phyloP scores from a whole-genome alignment of 2,329 filamentous ascomycete genomes.

The Cladosporium halotolerans region DNA sequence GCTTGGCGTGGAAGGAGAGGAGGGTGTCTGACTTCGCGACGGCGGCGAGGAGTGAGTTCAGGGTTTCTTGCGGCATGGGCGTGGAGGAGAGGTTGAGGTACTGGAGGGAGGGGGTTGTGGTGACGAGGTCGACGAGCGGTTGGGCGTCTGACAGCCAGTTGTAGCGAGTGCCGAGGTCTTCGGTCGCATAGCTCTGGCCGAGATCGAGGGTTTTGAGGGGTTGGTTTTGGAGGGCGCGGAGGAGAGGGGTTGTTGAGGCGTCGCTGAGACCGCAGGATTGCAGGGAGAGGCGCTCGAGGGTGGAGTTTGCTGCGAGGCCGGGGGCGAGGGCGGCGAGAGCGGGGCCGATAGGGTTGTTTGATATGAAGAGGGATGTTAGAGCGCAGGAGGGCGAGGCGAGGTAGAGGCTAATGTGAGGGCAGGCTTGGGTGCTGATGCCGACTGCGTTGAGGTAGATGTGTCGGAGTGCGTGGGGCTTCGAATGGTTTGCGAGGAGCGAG shows the following conservation, averaged over 20 bases:
- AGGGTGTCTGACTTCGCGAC: conserved; percentile 30
- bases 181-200: conserved; percentile 43
- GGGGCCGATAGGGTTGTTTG: conserved; percentile 31
- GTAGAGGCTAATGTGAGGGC: conserved; percentile 24
- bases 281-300: conserved; percentile 30
- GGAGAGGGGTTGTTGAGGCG: conserved; percentile 35
- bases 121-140: conserved; percentile 33
- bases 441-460: conserved; percentile 31
- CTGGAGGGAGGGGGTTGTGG: conserved; percentile 27
- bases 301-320: conserved; percentile 21
- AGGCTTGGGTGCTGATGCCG: conserved; percentile 24
- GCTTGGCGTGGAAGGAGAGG: conserved; percentile 34
- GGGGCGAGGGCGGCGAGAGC: conserved; percentile 19
- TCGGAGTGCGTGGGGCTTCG: conserved; percentile 20
- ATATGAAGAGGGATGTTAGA: conserved; percentile 28
- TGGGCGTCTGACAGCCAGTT: conserved; percentile 42
- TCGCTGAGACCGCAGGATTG: conserved; percentile 42
- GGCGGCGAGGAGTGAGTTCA: conserved; percentile 26
- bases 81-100: conserved; percentile 40
- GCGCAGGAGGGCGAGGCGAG: conserved; percentile 24
- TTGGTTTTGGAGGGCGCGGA: conserved; percentile 32
- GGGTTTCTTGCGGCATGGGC: conserved; percentile 28
- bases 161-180: conserved; percentile 42
- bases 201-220: conserved; percentile 38
- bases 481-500: conserved; percentile 21